Evolutionary conservation across 1,284 basidiomycete species (phyloP), one percentile per base, ranked within the genome.

Genomic region (Phylloporus sp.): DNA sequence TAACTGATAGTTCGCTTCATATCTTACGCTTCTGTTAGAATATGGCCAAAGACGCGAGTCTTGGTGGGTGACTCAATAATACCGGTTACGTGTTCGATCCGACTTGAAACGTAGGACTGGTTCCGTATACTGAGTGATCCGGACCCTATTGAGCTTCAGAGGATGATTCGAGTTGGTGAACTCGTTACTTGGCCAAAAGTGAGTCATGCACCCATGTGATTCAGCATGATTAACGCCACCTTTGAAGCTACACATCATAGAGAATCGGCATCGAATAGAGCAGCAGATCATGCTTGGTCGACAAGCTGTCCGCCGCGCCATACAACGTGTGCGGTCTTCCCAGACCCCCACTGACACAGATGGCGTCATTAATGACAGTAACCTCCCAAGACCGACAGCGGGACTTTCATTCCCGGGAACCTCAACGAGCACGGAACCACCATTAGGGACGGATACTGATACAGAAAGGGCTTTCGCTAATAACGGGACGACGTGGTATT

Each of bases 161-260:
- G 94, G 64, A 96, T 97, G 94, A 88, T 97, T 69, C 82, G 84
- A 64, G 93, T 95, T 4, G 96, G 97, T 6, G 86, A 97, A 80
- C 80, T 89, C n/a, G 96, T 95, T n/a, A 92, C 96, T 27, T 98
- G 95, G 95, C 96, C 96, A 0, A 96, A 96, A 83, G 93, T 97
- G 72, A 65, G 81, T 66, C 20, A 17, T 62, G 41, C 47, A 12
- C 53, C n/a, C n/a, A 60, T 29, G 11, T 19, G n/a, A 25, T 19
- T 53, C 29, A 32, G 61, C 52, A 56, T 37, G 45, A 66, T 45
- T 73, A 47, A 70, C 61, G 64, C 55, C 71, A 20, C n/a, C 8
- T 56, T 4, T 52, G 45, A 72, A 96, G 94, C 81, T 97, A 17
- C 94, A 95, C 73, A 97, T 98, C 88, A 94, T 97, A 64, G 89